A percentile compares a stretch with the other conserved stretches of the same genome.
These are phyloP conservation scores for Astrephomene gubernaculifera DNA, from an alignment of 139 green algal genomes.

Conservation along the genomic window DNA sequence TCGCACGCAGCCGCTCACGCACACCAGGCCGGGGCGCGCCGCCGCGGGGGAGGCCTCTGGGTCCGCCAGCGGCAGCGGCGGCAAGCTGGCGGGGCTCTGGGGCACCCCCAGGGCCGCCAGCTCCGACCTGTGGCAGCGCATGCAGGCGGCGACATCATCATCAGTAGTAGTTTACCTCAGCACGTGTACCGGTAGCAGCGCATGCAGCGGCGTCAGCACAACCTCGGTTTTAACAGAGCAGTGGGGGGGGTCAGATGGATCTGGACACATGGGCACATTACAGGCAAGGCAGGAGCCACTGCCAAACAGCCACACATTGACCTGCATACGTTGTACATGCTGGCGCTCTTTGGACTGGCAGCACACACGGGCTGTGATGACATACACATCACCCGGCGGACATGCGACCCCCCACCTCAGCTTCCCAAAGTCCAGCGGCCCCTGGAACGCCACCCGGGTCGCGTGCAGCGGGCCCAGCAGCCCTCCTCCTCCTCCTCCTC, in stretches of 20 bases:
- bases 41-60: neutral
- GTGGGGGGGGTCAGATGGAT: no score
- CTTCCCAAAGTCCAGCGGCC: neutral
- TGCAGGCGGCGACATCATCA: no score
- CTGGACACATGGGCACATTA: no score
- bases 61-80: slow-evolving; percentile 8
- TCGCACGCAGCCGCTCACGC: slow-evolving; percentile 11
- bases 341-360: no score
- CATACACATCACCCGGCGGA: neutral
- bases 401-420: slow-evolving; percentile 21
- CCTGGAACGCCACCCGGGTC: slow-evolving; percentile 21
- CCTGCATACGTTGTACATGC: no score
- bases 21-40: neutral
- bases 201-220: no score
- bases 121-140: neutral
- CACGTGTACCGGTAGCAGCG: no score
- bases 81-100: neutral
- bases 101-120: neutral
- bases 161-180: no score
- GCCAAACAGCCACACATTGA: no score
- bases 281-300: neutral
- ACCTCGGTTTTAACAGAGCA: no score
- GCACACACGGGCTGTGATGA: no score
- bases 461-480: slow-evolving; percentile 22
- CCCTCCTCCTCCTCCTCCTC: neutral